Evolutionary conservation across 2,329 filamentous ascomycete species (phyloP).

Genomic region (Claviceps pusilla): DNA sequence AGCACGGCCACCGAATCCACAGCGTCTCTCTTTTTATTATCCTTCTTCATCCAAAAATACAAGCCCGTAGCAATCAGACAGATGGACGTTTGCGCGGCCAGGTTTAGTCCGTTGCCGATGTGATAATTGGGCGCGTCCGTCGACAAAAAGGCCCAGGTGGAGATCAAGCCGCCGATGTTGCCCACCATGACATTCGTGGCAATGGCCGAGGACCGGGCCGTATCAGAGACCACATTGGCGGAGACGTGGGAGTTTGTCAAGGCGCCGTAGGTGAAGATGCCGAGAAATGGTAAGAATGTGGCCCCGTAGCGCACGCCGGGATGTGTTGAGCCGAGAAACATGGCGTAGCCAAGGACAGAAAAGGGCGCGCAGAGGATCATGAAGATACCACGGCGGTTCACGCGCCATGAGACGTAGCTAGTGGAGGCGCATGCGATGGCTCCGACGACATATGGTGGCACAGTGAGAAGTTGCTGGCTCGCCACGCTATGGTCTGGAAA

Average conservation of each 20-base stretch:
- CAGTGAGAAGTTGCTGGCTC: conserved; percentile 52
- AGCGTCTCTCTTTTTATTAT: conserved; percentile 45
- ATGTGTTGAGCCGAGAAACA: conserved; percentile 44
- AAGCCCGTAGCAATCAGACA: conserved; percentile 34
- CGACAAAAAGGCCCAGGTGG: conserved; percentile 49
- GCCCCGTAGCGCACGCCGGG: conserved; percentile 47
- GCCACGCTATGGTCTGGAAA: conserved; percentile 43
- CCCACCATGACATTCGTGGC: conserved; percentile 38
- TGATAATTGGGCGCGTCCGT: conserved; percentile 49
- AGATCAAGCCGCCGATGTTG: conserved; percentile 40
- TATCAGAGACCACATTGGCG: conserved; percentile 55
- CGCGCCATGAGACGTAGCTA: conserved; percentile 42
- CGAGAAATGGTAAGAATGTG: conserved; percentile 49
- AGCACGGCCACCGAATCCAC: conserved; percentile 41
- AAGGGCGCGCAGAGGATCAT: conserved; percentile 43
- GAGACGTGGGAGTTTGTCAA: conserved; percentile 51
- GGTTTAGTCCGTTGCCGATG: conserved; percentile 57
- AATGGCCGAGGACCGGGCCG: conserved; percentile 46
- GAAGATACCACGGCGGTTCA: conserved; percentile 43
- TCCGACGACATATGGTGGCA: conserved; percentile 54
- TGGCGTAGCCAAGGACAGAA: conserved; percentile 51
- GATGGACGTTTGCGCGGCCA: conserved; percentile 44
- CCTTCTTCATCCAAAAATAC: conserved; percentile 44
- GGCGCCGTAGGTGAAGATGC: conserved; percentile 47
- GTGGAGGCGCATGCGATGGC: conserved; percentile 46